These are phyloP conservation scores for Phlegmacium glaucopus DNA, from an alignment of 768 basidiomycete genomes.

Conservation along the genomic window DNA sequence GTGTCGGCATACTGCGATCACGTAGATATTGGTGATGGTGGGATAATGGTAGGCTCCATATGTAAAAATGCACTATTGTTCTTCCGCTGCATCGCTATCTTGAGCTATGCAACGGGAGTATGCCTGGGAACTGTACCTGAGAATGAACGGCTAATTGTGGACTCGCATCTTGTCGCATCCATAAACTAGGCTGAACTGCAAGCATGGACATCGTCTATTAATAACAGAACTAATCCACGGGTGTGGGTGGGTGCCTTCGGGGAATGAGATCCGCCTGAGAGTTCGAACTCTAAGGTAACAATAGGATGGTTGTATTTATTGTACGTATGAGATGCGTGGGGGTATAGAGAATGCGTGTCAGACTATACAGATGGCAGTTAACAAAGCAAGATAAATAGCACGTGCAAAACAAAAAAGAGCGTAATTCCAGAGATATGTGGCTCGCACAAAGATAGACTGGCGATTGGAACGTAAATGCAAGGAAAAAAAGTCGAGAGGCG, in stretches of 20 bases:
- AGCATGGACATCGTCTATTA: too few relatives aligned
- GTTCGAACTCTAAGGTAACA: neutral
- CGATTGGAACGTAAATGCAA: constrained; percentile 1
- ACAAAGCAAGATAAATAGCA: neutral
- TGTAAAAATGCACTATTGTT: neutral
- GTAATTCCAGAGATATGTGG: neutral
- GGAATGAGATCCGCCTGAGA: neutral
- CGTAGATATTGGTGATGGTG: too few relatives aligned
- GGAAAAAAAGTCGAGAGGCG: neutral
- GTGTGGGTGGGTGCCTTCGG: neutral
- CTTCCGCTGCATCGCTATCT: neutral
- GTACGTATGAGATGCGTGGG: neutral
- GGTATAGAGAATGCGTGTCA: neutral
- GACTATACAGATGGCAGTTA: neutral
- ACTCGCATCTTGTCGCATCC: too few relatives aligned
- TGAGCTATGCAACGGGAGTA: neutral
- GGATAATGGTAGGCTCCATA: too few relatives aligned
- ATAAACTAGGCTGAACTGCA: too few relatives aligned
- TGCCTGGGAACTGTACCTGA: constrained; percentile 4
- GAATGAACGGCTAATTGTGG: constrained; percentile 1
- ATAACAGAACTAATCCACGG: too few relatives aligned
- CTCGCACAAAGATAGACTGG: neutral
- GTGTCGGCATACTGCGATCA: constrained; percentile 2
- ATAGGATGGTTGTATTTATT: neutral
- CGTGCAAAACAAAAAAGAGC: neutral